These are phyloP conservation scores for Zizania latifolia DNA, from an alignment of 176 grass and related monocot genomes.

Conservation along the genomic window DNA sequence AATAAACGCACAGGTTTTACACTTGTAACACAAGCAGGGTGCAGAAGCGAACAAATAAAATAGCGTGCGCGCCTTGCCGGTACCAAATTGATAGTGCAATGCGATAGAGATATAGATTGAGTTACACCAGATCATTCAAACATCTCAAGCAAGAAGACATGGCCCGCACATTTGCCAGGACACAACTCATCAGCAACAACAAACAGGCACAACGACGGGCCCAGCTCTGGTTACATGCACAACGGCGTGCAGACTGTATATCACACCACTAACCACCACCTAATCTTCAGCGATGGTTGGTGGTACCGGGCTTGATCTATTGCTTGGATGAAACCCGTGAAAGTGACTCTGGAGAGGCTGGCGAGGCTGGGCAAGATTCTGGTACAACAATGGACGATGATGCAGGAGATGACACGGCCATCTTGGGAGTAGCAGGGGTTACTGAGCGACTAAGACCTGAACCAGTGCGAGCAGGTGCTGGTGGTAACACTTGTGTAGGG, in stretches of 20 bases:
- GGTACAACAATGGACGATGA: conserved; percentile 35
- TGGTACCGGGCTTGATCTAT: neutral
- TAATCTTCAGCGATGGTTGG: conserved; percentile 1
- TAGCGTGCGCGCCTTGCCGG: neutral
- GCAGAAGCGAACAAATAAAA: neutral
- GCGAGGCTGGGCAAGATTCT: conserved; percentile 44
- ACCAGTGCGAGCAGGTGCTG: conserved; percentile 2
- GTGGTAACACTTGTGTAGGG: conserved; percentile 57
- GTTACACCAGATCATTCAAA: conserved; percentile 19
- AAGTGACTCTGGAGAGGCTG: conserved; percentile 32
- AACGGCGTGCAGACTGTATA: conserved; percentile 13
- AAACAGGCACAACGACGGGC: conserved; percentile 6
- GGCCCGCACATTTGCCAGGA: conserved; percentile 7
- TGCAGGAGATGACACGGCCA: conserved; percentile 16
- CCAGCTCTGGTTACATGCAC: conserved; percentile 7
- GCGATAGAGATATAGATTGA: neutral
- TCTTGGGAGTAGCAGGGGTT: conserved; percentile 32
- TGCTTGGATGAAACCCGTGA: conserved; percentile 13
- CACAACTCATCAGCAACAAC: neutral
- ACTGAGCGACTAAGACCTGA: neutral
- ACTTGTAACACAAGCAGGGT: too few species aligned
- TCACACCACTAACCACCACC: conserved; percentile 4
- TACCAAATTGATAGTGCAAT: neutral
- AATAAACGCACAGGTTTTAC: neutral
- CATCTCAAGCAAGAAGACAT: conserved; percentile 15